A percentile compares a stretch with the other conserved stretches of the same genome.
Conservation (phyloP, 75 land plant species). For the Gnetum montanum region DNA sequence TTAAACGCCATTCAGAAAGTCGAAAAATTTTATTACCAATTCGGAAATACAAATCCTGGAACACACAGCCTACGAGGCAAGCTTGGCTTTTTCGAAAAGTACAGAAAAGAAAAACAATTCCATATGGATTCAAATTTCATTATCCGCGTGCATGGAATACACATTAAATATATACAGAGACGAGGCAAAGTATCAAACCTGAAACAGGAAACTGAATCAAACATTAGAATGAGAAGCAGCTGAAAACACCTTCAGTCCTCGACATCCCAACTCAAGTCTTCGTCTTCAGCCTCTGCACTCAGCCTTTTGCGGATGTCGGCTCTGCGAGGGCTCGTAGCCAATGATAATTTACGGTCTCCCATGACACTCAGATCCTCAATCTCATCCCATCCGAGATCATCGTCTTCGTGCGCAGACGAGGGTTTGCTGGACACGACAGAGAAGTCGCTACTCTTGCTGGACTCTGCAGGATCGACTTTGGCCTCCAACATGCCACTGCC, state of each 20-base stretch:
- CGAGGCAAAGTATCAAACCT: no score
- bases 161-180: no score
- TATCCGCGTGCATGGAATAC: no score
- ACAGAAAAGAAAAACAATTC: no score
- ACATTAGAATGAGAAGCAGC: no score
- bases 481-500: not conserved
- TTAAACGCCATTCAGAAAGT: no score
- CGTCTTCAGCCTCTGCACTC: slow-evolving; percentile 55
- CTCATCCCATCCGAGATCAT: slow-evolving; percentile 70
- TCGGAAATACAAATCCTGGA: no score
- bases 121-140: no score
- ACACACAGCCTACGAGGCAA: no score
- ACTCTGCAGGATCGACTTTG: slow-evolving; percentile 10
- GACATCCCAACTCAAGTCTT: slow-evolving; percentile 74
- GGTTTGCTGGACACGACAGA: slow-evolving; percentile 24
- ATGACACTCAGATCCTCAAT: slow-evolving; percentile 49
- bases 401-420: slow-evolving; percentile 23
- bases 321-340: slow-evolving; percentile 7
- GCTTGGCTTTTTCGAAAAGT: no score
- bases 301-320: slow-evolving; percentile 38
- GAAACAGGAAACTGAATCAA: no score
- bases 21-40: no score
- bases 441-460: slow-evolving; percentile 21
- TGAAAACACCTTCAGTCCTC: slow-evolving; percentile 30
- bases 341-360: slow-evolving; percentile 26